A percentile compares a stretch with the other conserved stretches of the same genome.
These are phyloP conservation scores for button mushroom (Agaricus bisporus) DNA, from an alignment of 768 basidiomycete genomes.

Conservation along the genomic window DNA sequence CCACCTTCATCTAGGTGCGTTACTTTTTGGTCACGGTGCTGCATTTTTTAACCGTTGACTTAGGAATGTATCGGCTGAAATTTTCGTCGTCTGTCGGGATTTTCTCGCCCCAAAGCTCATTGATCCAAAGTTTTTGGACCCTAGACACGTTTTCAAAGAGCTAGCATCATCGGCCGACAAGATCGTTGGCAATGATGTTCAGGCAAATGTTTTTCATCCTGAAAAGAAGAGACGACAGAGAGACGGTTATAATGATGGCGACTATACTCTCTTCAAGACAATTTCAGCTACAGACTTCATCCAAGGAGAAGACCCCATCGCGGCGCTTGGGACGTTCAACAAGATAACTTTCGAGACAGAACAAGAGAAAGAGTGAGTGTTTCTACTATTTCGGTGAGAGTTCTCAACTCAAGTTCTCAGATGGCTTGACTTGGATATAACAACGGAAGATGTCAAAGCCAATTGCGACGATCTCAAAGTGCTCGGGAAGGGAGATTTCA, in stretches of 20 bases:
- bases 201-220: slow-evolving; percentile 93
- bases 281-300: slow-evolving; percentile 70
- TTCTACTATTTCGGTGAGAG: not conserved
- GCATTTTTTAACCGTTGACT: not conserved
- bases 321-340: slow-evolving; percentile 72
- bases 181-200: slow-evolving; percentile 56
- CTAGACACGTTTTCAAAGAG: slow-evolving; percentile 97
- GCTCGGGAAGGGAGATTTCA: slow-evolving; percentile 97
- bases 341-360: slow-evolving; percentile 72
- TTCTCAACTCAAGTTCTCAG: slow-evolving; percentile 27
- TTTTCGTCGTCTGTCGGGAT: slow-evolving; percentile 96
- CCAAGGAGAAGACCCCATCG: slow-evolving; percentile 62
- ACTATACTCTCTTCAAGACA: slow-evolving; percentile 83
- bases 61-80: slow-evolving; percentile 98
- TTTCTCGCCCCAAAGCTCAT: slow-evolving; percentile 93
- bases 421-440: slow-evolving; percentile 69
- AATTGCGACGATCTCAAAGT: slow-evolving; percentile 93
- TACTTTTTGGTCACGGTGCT: not conserved
- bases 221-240: slow-evolving; percentile 92
- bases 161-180: slow-evolving; percentile 48
- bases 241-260: slow-evolving; percentile 93
- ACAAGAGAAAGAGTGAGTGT: slow-evolving; percentile 73
- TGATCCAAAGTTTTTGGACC: slow-evolving; percentile 97
- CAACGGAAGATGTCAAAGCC: slow-evolving; percentile 72
- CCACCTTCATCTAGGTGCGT: slow-evolving; percentile 90